Evolutionary conservation across 1,284 basidiomycete species (phyloP).

Genomic region (Malassezia sp.): DNA sequence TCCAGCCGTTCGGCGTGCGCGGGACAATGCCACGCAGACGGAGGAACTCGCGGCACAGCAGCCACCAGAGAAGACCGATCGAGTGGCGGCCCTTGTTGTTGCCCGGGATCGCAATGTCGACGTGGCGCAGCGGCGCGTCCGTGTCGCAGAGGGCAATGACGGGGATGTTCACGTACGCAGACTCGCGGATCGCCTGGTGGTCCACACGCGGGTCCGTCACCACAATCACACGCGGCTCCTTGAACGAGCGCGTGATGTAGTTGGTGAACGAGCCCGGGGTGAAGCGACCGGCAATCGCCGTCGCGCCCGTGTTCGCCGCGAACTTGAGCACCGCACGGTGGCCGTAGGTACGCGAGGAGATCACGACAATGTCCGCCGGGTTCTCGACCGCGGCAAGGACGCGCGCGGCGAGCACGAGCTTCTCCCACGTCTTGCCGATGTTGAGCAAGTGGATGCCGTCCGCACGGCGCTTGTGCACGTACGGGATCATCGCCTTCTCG

Average conservation of each 20-base stretch:
- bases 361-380: slow-evolving; percentile 93
- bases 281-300: slow-evolving; percentile 97
- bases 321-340: slow-evolving; percentile 98
- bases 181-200: slow-evolving; percentile 99
- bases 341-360: slow-evolving; percentile 93
- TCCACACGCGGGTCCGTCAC: slow-evolving; percentile 98
- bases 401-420: slow-evolving; percentile 54
- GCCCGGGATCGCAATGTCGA: slow-evolving; percentile 94
- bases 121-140: slow-evolving; percentile 89
- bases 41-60: slow-evolving; percentile 93
- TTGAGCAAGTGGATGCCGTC: slow-evolving; percentile 96
- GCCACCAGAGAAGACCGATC: slow-evolving; percentile 96
- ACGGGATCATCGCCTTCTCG: slow-evolving; percentile 95
- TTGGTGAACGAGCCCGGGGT: slow-evolving; percentile 94
- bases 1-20: slow-evolving; percentile 80
- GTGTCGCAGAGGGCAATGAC: slow-evolving; percentile 98
- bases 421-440: slow-evolving; percentile 99
- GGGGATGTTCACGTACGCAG: slow-evolving; percentile 99
- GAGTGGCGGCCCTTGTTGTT: slow-evolving; percentile 99
- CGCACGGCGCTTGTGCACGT: slow-evolving; percentile 90
- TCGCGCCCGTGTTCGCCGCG: slow-evolving; percentile 92
- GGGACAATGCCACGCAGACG: slow-evolving; percentile 84
- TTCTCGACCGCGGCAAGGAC: slow-evolving; percentile 63
- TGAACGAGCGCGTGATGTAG: slow-evolving; percentile 99
- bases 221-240: slow-evolving; percentile 94